These are phyloP conservation scores for Apiotrichum montevideense DNA, from an alignment of 1,284 basidiomycete species.

Conservation along the genomic window DNA sequence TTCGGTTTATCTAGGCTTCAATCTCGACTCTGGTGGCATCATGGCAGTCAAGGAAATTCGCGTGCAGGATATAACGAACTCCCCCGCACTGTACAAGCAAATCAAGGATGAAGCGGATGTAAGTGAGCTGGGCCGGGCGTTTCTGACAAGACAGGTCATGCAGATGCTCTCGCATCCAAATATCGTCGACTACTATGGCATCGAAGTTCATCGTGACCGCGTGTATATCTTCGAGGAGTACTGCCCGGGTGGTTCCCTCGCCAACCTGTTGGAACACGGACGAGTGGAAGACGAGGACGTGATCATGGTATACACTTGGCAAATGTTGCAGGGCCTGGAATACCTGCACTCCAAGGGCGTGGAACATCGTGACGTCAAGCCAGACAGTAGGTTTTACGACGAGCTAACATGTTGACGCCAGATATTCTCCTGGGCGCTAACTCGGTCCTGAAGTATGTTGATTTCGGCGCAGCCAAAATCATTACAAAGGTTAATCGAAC, in stretches of 20 bases:
- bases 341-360: slow-evolving; percentile 89
- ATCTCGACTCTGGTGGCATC: slow-evolving; percentile 89
- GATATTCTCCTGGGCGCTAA: slow-evolving; percentile 88
- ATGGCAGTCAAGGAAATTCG: slow-evolving; percentile 99
- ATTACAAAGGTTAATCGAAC: slow-evolving; percentile 89
- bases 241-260: slow-evolving; percentile 92
- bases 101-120: slow-evolving; percentile 92
- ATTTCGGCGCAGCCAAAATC: slow-evolving; percentile 98
- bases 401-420: slow-evolving; percentile 40
- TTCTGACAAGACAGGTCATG: slow-evolving; percentile 57
- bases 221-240: slow-evolving; percentile 99
- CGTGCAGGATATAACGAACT: slow-evolving; percentile 82
- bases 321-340: slow-evolving; percentile 91
- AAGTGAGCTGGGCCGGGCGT: background rate
- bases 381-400: slow-evolving; percentile 70
- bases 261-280: slow-evolving; percentile 83
- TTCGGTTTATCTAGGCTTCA: slow-evolving; percentile 95
- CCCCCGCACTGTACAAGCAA: slow-evolving; percentile 79
- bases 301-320: slow-evolving; percentile 91
- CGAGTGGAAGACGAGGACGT: slow-evolving; percentile 96
- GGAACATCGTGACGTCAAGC: slow-evolving; percentile 96
- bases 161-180: slow-evolving; percentile 97
- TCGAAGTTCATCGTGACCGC: slow-evolving; percentile 95
- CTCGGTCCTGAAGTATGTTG: slow-evolving; percentile 92
- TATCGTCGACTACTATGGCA: slow-evolving; percentile 98